Base-by-base conservation (phyloP, 2,329 filamentous ascomycete species). In the Pestalotiopsis fici region DNA sequence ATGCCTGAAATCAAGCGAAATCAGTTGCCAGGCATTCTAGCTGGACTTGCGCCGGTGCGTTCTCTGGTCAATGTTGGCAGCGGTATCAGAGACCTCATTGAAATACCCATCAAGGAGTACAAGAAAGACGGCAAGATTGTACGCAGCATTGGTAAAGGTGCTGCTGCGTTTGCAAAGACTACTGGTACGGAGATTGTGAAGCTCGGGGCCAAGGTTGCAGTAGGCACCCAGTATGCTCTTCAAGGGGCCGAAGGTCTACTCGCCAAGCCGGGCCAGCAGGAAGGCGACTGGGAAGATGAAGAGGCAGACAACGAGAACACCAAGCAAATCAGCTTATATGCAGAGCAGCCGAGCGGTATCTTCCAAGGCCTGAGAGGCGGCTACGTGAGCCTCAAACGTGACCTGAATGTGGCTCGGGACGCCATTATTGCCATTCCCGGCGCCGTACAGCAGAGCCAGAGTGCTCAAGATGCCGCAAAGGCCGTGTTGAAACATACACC, bases 111-210 rank as follows among this genome's bases (percentile, higher is more conserved):
- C 77, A 89, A 89, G 15, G 96, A 99, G 77, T 99, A 99, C 79
- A 90, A 89, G 77, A 98, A 97, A 78, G 96, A 99, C 72, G 96
- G 96, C 0, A 90, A 96, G 35, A 89, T 99, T 64, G 90, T 99
- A 4, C 92, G 96, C 65, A 96, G 94, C 78, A 91, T 99, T 64
- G 91, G 94, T 69, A 98, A 97, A 80, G 96, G 97, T 2, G 94
- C 95, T 0, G 84, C 91, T 9, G 91, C 93, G 2, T 99, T 99
- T 79, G 95, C 93, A 43, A 95, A 93, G 75, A 98, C 94, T 1
- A 99, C 96, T 0, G 95, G 95, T 2, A 97, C 92, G 0, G 96
- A 98, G 76, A 86, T 98, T n/a, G 92, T 97, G 70, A 96, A 96
- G 74, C 85, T 99, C 0, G 95, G 96, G 13, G 96, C 96, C 59